phyloP scores from a whole-genome alignment of 1,284 basidiomycete species.

The Stygiomarasmius scandens region DNA sequence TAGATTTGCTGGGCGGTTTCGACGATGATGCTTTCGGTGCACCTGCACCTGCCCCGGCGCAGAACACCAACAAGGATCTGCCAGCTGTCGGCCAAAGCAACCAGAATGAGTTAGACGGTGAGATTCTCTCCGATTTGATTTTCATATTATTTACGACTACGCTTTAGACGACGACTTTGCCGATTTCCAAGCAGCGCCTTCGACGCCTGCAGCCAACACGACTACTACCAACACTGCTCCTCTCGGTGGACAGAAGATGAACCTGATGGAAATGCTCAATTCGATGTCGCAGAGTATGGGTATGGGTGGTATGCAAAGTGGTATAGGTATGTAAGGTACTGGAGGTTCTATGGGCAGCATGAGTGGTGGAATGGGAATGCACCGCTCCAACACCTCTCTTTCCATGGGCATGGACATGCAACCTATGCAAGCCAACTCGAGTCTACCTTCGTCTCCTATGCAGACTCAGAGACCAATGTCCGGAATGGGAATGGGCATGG shows the following conservation, averaged over 20 bases:
- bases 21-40: constrained; percentile 61
- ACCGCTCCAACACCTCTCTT: no score
- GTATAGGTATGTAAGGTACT: no score
- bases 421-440: no score
- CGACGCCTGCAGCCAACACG: constrained; percentile 33
- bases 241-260: constrained; percentile 39
- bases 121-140: constrained; percentile 4
- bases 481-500: no score
- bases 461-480: no score
- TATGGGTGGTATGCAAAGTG: no score
- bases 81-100: constrained; percentile 41
- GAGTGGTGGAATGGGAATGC: no score
- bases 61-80: constrained; percentile 57
- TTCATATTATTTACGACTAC: constrained; percentile 23
- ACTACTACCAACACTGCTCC: constrained; percentile 29
- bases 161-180: constrained; percentile 94
- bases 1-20: constrained; percentile 79
- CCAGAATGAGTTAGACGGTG: constrained; percentile 46
- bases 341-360: no score
- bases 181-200: constrained; percentile 85
- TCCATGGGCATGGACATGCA: no score
- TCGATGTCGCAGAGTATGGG: constrained; percentile 20
- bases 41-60: constrained; percentile 26
- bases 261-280: constrained; percentile 56
- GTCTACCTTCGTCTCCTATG: no score